Evolutionary conservation across 75 land plant genomes (phyloP).

Genomic region (Cryptomeria japonica): DNA sequence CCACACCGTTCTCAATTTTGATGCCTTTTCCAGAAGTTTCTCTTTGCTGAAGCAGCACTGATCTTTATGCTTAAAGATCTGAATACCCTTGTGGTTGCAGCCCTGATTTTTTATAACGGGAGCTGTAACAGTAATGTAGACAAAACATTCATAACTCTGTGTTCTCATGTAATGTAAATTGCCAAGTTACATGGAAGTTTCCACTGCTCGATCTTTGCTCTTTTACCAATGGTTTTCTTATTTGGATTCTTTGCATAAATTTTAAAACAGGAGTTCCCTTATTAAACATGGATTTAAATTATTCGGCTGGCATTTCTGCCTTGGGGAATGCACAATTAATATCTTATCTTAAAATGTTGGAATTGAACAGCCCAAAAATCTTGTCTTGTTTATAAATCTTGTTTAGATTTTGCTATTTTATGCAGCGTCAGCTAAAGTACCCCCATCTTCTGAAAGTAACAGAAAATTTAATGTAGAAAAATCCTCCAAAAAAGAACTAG

Average conservation of each 20-base stretch:
- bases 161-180: not conserved
- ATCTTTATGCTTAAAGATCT: conserved; percentile 1
- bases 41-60: not conserved
- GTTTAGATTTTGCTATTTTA: too few relatives aligned
- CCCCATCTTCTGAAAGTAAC: too few relatives aligned
- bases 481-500: too few relatives aligned
- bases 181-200: not conserved
- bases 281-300: not conserved
- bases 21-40: not conserved
- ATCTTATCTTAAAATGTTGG: not conserved
- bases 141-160: not conserved
- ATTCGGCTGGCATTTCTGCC: not conserved
- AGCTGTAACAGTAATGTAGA: not conserved
- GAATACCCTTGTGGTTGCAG: not conserved
- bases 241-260: not conserved
- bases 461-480: too few relatives aligned
- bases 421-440: too few relatives aligned
- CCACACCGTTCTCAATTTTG: not conserved
- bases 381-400: not conserved
- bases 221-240: not conserved
- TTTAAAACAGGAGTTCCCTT: not conserved
- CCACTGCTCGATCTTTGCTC: not conserved
- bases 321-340: not conserved
- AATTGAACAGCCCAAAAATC: not conserved
- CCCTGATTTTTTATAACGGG: not conserved